phyloP scores from a whole-genome alignment of 176 grass and related monocot species.

The Aegilops bicornis region DNA sequence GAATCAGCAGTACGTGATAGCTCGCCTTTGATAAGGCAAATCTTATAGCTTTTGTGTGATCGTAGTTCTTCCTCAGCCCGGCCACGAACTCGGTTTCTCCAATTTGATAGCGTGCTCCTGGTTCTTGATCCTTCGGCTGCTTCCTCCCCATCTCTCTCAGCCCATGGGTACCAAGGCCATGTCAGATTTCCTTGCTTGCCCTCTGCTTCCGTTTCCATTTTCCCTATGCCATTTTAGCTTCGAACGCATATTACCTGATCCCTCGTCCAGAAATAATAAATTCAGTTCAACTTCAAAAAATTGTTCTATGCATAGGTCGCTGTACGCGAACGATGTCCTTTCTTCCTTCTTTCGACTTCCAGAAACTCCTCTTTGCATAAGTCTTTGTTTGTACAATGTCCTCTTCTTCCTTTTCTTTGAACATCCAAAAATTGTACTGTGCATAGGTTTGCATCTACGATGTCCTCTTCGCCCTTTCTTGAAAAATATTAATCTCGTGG shows the following conservation, averaged over 20 bases:
- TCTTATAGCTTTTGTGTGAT: not conserved
- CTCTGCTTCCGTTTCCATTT: not conserved
- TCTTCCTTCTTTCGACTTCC: not conserved
- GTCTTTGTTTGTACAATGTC: not conserved
- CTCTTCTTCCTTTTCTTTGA: not conserved
- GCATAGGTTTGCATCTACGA: not conserved
- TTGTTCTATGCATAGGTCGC: not conserved
- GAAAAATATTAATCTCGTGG: not conserved
- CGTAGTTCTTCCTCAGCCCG: not conserved
- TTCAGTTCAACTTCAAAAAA: not conserved
- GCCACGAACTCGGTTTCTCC: not conserved
- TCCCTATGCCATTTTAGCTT: not conserved
- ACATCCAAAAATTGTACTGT: not conserved
- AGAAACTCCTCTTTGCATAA: not conserved
- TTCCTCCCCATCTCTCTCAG: constrained; percentile 3
- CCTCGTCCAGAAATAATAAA: not conserved
- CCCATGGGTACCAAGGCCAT: constrained; percentile 27
- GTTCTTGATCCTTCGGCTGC: constrained; percentile 1
- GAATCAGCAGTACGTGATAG: not conserved
- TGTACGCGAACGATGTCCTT: not conserved
- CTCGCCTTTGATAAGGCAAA: not conserved
- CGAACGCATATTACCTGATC: not conserved
- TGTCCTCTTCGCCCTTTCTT: not conserved
- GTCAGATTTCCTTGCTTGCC: constrained; percentile 27
- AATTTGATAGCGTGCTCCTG: not conserved